These are phyloP conservation scores for Echinochloa phyllopogon DNA, from an alignment of 176 grass and related monocot genomes.

Conservation along the genomic window DNA sequence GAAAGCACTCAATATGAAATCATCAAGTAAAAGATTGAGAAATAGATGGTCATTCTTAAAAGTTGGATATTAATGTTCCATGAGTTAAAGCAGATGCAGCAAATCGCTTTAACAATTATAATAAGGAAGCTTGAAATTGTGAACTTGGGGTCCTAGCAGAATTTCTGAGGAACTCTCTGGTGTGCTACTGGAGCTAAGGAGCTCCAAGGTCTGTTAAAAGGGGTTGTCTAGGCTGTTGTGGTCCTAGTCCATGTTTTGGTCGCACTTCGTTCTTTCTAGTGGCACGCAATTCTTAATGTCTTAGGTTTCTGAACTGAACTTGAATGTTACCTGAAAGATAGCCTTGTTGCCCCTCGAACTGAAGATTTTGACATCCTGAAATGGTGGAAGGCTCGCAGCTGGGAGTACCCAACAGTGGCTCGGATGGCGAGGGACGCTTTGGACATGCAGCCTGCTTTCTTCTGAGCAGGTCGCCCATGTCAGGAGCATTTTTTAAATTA, in stretches of 20 bases:
- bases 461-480: background rate
- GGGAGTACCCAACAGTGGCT: background rate
- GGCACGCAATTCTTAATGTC: background rate
- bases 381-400: slow-evolving; percentile 14
- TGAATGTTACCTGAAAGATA: background rate
- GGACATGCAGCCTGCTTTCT: background rate
- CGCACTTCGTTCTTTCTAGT: background rate
- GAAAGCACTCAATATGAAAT: slow-evolving; percentile 11
- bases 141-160: too few species aligned
- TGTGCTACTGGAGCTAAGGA: background rate
- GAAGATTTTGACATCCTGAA: background rate
- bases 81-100: background rate
- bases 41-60: background rate
- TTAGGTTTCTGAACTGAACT: background rate
- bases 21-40: slow-evolving; percentile 13
- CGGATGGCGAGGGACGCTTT: slow-evolving; percentile 5
- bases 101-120: slow-evolving; percentile 19
- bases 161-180: background rate
- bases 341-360: too few species aligned
- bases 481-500: too few species aligned
- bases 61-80: background rate
- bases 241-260: background rate
- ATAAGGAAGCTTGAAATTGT: background rate
- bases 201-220: background rate
- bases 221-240: background rate